These are phyloP conservation scores for Pythium myriotylum DNA, from an alignment of 352 stramenopile genomes.

Conservation along the genomic window DNA sequence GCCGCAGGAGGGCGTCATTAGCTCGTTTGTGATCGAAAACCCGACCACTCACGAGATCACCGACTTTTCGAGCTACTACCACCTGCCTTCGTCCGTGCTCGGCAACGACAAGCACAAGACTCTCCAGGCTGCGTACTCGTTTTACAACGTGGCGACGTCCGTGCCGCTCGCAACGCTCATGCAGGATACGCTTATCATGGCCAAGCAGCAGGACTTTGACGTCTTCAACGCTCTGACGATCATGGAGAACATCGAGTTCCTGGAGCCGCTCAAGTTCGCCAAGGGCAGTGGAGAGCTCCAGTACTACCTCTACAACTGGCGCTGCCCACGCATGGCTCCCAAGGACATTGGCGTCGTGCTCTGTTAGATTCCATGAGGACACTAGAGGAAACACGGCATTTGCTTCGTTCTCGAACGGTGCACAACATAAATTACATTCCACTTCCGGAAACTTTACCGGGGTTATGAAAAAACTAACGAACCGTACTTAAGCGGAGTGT, in stretches of 20 bases:
- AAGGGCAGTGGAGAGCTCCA: slow-evolving; percentile 64
- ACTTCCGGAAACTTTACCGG: too few species aligned
- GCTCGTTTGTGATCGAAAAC: slow-evolving; percentile 92
- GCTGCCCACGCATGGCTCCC: slow-evolving; percentile 59
- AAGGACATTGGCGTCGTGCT: slow-evolving; percentile 60
- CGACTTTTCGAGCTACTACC: slow-evolving; percentile 97
- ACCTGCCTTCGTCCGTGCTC: slow-evolving; percentile 97
- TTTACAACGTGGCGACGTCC: slow-evolving; percentile 95
- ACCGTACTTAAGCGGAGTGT: slow-evolving; percentile 15
- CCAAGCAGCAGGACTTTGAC: slow-evolving; percentile 53
- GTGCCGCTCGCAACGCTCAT: slow-evolving; percentile 63
- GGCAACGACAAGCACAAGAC: slow-evolving; percentile 94
- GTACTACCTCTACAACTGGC: slow-evolving; percentile 84
- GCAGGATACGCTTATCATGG: slow-evolving; percentile 64
- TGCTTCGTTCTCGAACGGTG: too few species aligned
- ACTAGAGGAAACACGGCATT: too few species aligned
- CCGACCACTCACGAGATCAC: slow-evolving; percentile 79
- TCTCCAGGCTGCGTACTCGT: slow-evolving; percentile 98
- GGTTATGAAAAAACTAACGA: too few species aligned
- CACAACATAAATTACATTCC: too few species aligned
- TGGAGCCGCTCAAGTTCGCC: slow-evolving; percentile 62
- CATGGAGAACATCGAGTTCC: slow-evolving; percentile 64
- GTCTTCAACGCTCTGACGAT: slow-evolving; percentile 76
- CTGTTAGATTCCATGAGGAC: slow-evolving; percentile 15
- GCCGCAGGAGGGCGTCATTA: slow-evolving; percentile 94